Evolutionary conservation across 2,329 filamentous ascomycete species (phyloP).

Genomic region (Ophiosphaerella herpotricha): DNA sequence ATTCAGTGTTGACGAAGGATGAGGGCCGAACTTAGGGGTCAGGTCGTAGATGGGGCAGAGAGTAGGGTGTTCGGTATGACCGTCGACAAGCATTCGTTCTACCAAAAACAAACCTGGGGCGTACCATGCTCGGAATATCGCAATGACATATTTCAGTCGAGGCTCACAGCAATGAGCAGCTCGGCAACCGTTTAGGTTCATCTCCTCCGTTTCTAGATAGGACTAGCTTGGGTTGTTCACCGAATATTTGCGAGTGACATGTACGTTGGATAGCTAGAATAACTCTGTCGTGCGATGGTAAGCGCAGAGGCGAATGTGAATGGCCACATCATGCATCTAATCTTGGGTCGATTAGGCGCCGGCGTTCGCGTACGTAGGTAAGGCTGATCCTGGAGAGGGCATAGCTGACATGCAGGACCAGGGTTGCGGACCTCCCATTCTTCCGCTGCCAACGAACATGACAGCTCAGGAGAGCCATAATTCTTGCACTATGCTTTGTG

Average conservation of each 20-base stretch:
- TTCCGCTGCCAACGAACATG: conserved; percentile 6
- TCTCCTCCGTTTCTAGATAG: conserved; percentile 1
- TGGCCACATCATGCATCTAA: conserved; percentile 19
- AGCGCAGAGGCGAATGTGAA: conserved; percentile 13
- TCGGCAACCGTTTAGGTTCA: conserved; percentile 11
- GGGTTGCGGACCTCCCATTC: conserved; percentile 8
- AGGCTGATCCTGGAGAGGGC: conserved; percentile 15
- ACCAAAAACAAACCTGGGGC: conserved; percentile 10
- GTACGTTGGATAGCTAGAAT: conserved; percentile 9
- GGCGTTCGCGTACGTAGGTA: conserved; percentile 17
- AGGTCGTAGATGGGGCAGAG: neutral
- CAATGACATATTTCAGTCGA: conserved; percentile 24
- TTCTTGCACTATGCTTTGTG: too few species aligned
- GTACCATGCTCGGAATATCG: conserved; percentile 13
- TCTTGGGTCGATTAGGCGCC: conserved; percentile 21
- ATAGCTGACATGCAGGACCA: conserved; percentile 23
- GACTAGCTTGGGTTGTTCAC: conserved; percentile 7
- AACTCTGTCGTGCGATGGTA: conserved; percentile 15
- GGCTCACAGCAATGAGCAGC: conserved; percentile 17
- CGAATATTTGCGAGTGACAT: conserved; percentile 2
- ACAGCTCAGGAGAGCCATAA: neutral
- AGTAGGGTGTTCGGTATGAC: neutral
- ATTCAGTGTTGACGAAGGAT: neutral
- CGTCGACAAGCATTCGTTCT: neutral
- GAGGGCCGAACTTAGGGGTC: neutral